These are phyloP conservation scores for Capsicum chinense DNA, from an alignment of 257 asterid genomes.

Conservation along the genomic window DNA sequence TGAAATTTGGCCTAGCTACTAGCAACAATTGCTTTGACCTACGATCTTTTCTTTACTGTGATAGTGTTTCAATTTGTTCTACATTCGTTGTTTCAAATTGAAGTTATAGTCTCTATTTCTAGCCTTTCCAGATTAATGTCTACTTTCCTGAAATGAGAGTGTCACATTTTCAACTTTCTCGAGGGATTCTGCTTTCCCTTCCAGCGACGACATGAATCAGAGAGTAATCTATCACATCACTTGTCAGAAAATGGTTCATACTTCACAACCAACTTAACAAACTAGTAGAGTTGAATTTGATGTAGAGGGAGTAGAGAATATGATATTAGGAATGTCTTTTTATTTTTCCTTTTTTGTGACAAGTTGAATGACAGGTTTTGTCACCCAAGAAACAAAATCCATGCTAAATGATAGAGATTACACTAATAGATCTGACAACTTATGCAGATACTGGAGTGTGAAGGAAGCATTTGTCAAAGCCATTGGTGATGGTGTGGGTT, in stretches of 20 bases:
- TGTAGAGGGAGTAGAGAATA: not conserved
- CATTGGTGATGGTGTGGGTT: slow-evolving; percentile 76
- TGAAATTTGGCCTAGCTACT: not conserved
- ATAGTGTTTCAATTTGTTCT: not conserved
- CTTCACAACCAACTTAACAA: not conserved
- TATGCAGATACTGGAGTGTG: slow-evolving; percentile 91
- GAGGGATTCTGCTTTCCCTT: not conserved
- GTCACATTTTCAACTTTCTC: not conserved
- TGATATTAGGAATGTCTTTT: not conserved
- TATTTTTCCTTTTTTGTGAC: not conserved
- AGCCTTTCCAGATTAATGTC: not conserved
- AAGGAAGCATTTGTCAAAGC: slow-evolving; percentile 97
- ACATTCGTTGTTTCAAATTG: not conserved
- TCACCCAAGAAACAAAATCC: not conserved
- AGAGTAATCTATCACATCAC: not conserved
- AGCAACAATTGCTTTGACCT: not conserved
- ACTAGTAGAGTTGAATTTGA: slow-evolving; percentile 16
- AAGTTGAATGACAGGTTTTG: not conserved
- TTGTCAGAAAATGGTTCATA: not conserved
- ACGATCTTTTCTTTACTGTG: not conserved
- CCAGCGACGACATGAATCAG: not conserved
- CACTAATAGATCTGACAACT: slow-evolving; percentile 20
- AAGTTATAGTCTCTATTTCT: not conserved
- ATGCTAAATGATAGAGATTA: not conserved
- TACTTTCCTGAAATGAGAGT: not conserved